Base-by-base conservation (phyloP, 176 grass and related monocot genomes). In the Hsuehochloa calcarea region DNA sequence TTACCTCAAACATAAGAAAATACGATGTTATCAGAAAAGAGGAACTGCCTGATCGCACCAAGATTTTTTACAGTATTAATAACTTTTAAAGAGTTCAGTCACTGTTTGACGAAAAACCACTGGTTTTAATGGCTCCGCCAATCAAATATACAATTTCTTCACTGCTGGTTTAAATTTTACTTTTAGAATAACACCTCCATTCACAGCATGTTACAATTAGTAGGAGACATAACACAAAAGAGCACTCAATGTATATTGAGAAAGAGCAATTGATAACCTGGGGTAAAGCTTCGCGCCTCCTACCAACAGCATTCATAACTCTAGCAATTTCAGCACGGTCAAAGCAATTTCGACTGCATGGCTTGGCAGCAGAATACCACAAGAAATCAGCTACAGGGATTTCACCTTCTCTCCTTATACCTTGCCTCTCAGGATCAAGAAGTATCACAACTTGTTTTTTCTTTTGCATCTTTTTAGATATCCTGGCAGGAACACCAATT, bases 281-380 rank as follows among this genome's bases (percentile, higher is more conserved):
- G 14, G 96, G 96, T 80, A 98, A 85, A 51, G 89, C 96, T 85
- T 98, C 96, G 16, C 90, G 85, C 65, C 93, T 95, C 69, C 70
- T 84, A 83, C 96, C 93, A 86, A 93, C 93, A 55, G 91, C 96
- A 91, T 99, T 98, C 96, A 99, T 99, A 74, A 99, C 91, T 85
- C 93, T 85, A 78, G 96, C 90, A 50, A 99, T 99, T 86, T 99
- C 96, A 79, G 93, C 96, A 84, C 91, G 93, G 84, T 99, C 96
- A 60, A 99, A 99, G 84, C 96, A 99, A 94, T 99, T 99, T 89
- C 93, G 65, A 78, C 78, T 96, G 85, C 96, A 99, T 84, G 91
- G 87, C 79, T 96, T 99, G 65, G 91, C 91, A 85, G 96, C 96
- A 70, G 96, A 95, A 68, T 99, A 99, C 93, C 96, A 99, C 52